Conservation (phyloP, 202 grass and related monocot species). For the Setaria viridis region DNA sequence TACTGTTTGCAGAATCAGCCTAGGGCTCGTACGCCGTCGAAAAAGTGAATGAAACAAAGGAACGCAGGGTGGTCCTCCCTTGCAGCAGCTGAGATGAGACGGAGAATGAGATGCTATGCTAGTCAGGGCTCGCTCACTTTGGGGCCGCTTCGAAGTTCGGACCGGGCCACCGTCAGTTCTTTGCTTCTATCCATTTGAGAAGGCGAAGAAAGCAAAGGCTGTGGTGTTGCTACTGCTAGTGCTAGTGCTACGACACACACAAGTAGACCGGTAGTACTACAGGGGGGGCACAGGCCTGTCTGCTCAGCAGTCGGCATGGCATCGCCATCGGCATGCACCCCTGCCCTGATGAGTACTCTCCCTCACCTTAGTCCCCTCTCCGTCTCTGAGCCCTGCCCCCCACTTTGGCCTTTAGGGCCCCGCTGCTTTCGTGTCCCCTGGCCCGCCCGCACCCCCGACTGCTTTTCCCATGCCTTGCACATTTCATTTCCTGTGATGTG, state of each 20-base stretch:
- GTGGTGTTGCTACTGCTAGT: not conserved
- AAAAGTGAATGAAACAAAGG: conserved; percentile 27
- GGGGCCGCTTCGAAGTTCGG: conserved; percentile 22
- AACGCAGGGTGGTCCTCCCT: conserved; percentile 32
- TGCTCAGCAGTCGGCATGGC: not conserved
- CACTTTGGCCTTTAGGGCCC: conserved; percentile 7
- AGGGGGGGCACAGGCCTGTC: conserved; percentile 18
- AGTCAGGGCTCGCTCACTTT: conserved; percentile 22
- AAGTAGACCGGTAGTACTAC: not conserved
- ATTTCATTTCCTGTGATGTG: not conserved
- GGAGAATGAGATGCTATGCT: conserved; percentile 32
- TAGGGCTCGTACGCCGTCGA: not conserved
- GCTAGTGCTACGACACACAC: not conserved
- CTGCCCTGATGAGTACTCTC: not conserved
- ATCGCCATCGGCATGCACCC: conserved; percentile 20
- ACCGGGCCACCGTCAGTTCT: conserved; percentile 14
- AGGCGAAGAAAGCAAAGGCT: not conserved
- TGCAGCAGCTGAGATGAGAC: not conserved
- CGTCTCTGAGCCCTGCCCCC: not conserved
- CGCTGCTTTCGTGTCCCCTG: conserved; percentile 57
- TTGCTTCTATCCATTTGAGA: conserved; percentile 60
- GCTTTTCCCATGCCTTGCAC: conserved; percentile 40
- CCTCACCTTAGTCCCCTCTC: not conserved
- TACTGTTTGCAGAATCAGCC: conserved; percentile 12
- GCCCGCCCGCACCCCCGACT: conserved; percentile 26